These are phyloP conservation scores for Decorospora gaudefroyi DNA, from an alignment of 2,329 filamentous ascomycete species.

Conservation along the genomic window DNA sequence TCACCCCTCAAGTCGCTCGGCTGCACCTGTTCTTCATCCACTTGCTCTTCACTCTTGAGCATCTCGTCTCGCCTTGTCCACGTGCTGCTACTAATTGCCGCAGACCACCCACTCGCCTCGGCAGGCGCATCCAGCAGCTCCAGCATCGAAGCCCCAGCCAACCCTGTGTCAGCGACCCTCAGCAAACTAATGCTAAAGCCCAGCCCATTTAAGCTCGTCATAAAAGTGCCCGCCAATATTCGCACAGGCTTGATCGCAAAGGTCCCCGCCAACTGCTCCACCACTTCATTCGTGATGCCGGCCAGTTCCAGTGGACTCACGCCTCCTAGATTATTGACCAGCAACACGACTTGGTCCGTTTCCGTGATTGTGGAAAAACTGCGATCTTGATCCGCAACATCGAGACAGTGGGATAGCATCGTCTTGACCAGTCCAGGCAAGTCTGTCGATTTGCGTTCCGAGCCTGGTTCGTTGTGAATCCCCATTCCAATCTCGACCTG, in stretches of 20 bases:
- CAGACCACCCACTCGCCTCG: slow-evolving; percentile 69
- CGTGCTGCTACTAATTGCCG: slow-evolving; percentile 61
- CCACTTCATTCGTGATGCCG: slow-evolving; percentile 70
- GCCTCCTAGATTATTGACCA: slow-evolving; percentile 77
- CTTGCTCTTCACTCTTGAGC: slow-evolving; percentile 49
- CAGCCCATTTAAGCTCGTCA: slow-evolving; percentile 72
- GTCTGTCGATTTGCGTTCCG: slow-evolving; percentile 50
- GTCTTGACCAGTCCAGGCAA: slow-evolving; percentile 55
- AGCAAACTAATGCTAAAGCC: slow-evolving; percentile 72
- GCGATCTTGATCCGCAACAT: slow-evolving; percentile 67
- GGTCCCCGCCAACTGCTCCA: slow-evolving; percentile 61
- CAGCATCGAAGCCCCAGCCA: slow-evolving; percentile 64
- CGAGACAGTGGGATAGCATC: slow-evolving; percentile 69
- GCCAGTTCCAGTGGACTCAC: slow-evolving; percentile 73
- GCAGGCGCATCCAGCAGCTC: slow-evolving; percentile 69
- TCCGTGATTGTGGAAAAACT: slow-evolving; percentile 67
- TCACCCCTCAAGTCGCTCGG: slow-evolving; percentile 59
- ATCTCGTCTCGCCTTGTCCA: slow-evolving; percentile 59
- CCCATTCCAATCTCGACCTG: slow-evolving; percentile 74
- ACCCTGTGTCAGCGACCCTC: slow-evolving; percentile 64
- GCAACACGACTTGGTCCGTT: slow-evolving; percentile 66
- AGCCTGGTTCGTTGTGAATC: slow-evolving; percentile 69
- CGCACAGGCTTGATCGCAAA: slow-evolving; percentile 65
- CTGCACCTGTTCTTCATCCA: slow-evolving; percentile 51
- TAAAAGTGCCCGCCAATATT: slow-evolving; percentile 68